These are phyloP conservation scores for Tricholoma bakamatsutake DNA, from an alignment of 768 basidiomycete genomes.

Conservation along the genomic window DNA sequence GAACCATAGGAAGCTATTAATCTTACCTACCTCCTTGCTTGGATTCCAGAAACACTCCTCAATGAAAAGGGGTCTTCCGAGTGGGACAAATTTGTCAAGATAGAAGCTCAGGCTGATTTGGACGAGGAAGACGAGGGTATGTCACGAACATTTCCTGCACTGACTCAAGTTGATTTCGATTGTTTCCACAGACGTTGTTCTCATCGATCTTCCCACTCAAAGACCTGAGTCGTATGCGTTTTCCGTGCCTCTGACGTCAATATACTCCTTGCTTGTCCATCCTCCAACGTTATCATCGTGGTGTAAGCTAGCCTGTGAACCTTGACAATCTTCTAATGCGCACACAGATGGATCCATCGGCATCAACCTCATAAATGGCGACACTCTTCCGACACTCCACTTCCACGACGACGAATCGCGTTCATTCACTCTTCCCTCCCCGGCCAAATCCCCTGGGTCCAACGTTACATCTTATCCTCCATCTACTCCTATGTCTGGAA, in stretches of 20 bases:
- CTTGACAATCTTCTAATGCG: constrained; percentile 5
- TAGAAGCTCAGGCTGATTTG: constrained; percentile 57
- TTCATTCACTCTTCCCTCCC: constrained; percentile 57
- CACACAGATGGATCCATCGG: constrained; percentile 76
- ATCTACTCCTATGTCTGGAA: constrained; percentile 42
- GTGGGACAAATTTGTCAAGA: constrained; percentile 85
- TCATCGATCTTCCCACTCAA: constrained; percentile 79
- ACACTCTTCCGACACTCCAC: constrained; percentile 83
- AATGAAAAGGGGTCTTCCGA: constrained; percentile 78
- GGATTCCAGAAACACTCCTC: constrained; percentile 87
- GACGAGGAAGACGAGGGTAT: constrained; percentile 73
- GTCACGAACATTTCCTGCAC: constrained; percentile 15
- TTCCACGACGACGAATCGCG: constrained; percentile 97
- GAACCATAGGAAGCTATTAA: constrained; percentile 59
- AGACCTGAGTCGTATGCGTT: constrained; percentile 91
- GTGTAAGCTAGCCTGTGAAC: constrained; percentile 40
- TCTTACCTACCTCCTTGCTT: constrained; percentile 78
- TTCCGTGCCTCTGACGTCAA: constrained; percentile 84
- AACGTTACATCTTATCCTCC: constrained; percentile 58
- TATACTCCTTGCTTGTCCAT: constrained; percentile 85
- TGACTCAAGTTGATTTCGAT: neutral
- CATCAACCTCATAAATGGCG: constrained; percentile 82
- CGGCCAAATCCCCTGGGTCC: constrained; percentile 26
- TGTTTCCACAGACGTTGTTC: constrained; percentile 57
- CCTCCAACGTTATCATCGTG: constrained; percentile 82